These are phyloP conservation scores for Ceratobasidium theobromae DNA, from an alignment of 1,284 basidiomycete species.

Conservation along the genomic window DNA sequence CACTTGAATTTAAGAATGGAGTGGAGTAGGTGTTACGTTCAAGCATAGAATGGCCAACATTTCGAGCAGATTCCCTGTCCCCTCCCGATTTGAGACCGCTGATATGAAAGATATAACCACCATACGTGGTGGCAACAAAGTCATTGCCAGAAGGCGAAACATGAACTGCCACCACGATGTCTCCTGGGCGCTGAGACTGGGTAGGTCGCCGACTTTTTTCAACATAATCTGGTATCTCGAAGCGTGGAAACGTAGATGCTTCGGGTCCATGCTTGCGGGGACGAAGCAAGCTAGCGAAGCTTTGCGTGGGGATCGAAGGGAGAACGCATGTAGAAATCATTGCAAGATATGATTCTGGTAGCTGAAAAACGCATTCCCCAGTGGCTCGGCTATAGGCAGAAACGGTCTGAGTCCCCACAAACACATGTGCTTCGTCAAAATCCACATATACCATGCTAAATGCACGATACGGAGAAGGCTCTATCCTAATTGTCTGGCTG, in stretches of 20 bases:
- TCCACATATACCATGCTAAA: slow-evolving; percentile 1
- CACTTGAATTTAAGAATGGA: too few relatives aligned
- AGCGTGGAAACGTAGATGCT: background rate
- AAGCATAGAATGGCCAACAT: too few relatives aligned
- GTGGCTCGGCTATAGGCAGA: slow-evolving; percentile 21
- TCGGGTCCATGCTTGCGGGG: background rate
- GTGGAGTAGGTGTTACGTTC: too few relatives aligned
- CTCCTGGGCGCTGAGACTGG: background rate
- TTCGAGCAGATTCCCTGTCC: too few relatives aligned
- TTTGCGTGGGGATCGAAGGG: background rate
- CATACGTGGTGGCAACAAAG: too few relatives aligned
- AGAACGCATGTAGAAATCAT: background rate
- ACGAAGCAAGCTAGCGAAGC: background rate
- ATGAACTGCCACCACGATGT: slow-evolving; percentile 9
- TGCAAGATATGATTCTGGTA: background rate
- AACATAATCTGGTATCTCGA: background rate
- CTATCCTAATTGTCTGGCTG: slow-evolving; percentile 9
- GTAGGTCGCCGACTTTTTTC: background rate
- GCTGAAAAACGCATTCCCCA: slow-evolving; percentile 18
- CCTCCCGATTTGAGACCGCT: too few relatives aligned
- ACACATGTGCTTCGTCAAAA: slow-evolving; percentile 19
- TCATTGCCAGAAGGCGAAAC: too few relatives aligned
- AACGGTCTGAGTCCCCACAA: slow-evolving; percentile 5
- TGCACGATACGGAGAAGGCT: background rate
- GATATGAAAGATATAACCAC: too few relatives aligned